Evolutionary conservation across 805 yeast genomes (phyloP).

Genomic region (Candida railenensis): DNA sequence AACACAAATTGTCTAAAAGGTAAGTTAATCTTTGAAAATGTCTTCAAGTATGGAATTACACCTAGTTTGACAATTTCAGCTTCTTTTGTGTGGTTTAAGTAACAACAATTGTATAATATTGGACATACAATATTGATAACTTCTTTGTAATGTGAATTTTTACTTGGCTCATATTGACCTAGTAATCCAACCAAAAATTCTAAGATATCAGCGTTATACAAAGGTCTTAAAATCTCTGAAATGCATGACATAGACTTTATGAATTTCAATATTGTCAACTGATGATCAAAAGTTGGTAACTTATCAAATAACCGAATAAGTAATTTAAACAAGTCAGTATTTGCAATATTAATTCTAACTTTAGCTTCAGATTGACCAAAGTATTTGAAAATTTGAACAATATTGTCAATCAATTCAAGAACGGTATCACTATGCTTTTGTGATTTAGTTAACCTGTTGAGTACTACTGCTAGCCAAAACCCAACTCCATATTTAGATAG

Average conservation of each 20-base stretch:
- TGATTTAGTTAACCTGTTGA: conserved; percentile 27
- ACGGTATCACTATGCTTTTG: background rate
- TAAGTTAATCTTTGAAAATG: conserved; percentile 36
- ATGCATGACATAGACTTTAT: conserved; percentile 41
- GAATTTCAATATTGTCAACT: conserved; percentile 43
- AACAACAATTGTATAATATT: conserved; percentile 50
- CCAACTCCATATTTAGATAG: conserved; percentile 42
- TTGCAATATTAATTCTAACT: conserved; percentile 39
- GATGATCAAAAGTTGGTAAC: conserved; percentile 26
- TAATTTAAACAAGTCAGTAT: conserved; percentile 38
- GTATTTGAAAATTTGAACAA: conserved; percentile 36
- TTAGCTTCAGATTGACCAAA: conserved; percentile 48
- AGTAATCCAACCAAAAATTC: conserved; percentile 41
- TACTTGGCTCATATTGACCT: conserved; percentile 24
- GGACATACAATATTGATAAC: conserved; percentile 47
- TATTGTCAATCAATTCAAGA: conserved; percentile 21
- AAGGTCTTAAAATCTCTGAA: conserved; percentile 27
- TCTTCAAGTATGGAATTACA: conserved; percentile 43
- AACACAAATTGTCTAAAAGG: conserved; percentile 51
- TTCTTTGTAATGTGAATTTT: conserved; percentile 31
- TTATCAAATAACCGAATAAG: conserved; percentile 39
- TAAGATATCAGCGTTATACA: conserved; percentile 40
- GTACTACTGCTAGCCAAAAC: conserved; percentile 42
- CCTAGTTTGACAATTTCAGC: conserved; percentile 47
- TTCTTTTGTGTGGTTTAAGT: conserved; percentile 45